Evolutionary conservation across 2,329 filamentous ascomycete species (phyloP).

Genomic region (Fusarium odoratissimum): DNA sequence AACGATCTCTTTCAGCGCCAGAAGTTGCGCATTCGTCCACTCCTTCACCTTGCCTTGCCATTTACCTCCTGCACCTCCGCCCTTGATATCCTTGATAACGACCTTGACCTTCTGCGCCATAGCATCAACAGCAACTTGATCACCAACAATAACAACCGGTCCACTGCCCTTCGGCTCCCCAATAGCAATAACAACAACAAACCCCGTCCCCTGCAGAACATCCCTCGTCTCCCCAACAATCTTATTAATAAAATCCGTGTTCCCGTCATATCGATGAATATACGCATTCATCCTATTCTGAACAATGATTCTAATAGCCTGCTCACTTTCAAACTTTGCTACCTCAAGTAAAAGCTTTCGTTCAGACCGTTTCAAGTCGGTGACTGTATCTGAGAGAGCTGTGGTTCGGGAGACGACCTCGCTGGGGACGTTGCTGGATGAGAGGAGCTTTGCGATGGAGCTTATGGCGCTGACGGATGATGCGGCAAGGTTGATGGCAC

Average conservation of each 20-base stretch:
- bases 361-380: slow-evolving; percentile 42
- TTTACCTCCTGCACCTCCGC: slow-evolving; percentile 46
- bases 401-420: slow-evolving; percentile 38
- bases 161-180: slow-evolving; percentile 43
- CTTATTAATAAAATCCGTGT: slow-evolving; percentile 48
- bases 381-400: slow-evolving; percentile 18
- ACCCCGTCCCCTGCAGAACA: slow-evolving; percentile 10
- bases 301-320: slow-evolving; percentile 25
- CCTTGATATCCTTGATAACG: slow-evolving; percentile 42
- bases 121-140: slow-evolving; percentile 33
- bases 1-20: slow-evolving; percentile 35
- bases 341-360: slow-evolving; percentile 46
- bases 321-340: slow-evolving; percentile 45
- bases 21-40: slow-evolving; percentile 44
- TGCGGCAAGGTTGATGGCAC: slow-evolving; percentile 41
- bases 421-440: slow-evolving; percentile 35
- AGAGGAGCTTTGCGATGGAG: slow-evolving; percentile 42
- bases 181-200: slow-evolving; percentile 41
- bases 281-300: slow-evolving; percentile 34
- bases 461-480: slow-evolving; percentile 40
- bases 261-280: slow-evolving; percentile 42
- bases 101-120: slow-evolving; percentile 35
- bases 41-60: slow-evolving; percentile 49
- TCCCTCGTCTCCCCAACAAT: slow-evolving; percentile 43
- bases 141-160: slow-evolving; percentile 42